These are phyloP conservation scores for Leishmania aethiopica DNA, from an alignment of 208 protist species.

Conservation along the genomic window DNA sequence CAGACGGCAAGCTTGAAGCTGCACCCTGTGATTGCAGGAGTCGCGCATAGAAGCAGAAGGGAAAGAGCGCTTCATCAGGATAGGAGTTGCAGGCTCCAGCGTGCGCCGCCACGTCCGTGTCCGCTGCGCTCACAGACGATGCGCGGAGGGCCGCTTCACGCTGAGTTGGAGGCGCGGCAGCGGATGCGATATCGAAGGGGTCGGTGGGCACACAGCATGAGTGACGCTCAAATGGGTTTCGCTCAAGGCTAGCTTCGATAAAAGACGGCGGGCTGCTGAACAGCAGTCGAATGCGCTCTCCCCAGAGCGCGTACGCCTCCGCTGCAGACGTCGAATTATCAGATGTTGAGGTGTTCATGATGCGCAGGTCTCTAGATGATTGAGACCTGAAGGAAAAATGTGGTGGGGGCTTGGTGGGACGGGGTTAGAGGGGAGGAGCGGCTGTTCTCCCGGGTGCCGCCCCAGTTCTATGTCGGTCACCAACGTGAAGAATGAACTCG, in stretches of 20 bases:
- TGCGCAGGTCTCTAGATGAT: background rate
- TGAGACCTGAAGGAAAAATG: background rate
- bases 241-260: slow-evolving; percentile 9
- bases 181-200: background rate
- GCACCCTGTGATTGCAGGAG: slow-evolving; percentile 23
- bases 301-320: slow-evolving; percentile 64
- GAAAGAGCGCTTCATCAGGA: slow-evolving; percentile 5
- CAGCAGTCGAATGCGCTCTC: slow-evolving; percentile 45
- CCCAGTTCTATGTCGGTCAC: background rate
- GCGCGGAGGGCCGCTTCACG: background rate
- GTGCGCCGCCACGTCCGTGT: background rate
- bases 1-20: background rate
- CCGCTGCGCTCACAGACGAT: background rate
- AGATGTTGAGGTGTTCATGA: background rate
- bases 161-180: background rate
- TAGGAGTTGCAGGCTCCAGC: background rate
- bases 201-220: slow-evolving; percentile 5
- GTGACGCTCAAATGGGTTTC: slow-evolving; percentile 26
- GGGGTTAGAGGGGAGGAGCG: background rate
- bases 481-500: background rate
- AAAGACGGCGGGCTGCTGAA: slow-evolving; percentile 27
- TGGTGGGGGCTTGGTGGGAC: background rate
- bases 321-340: slow-evolving; percentile 24
- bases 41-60: slow-evolving; percentile 66
- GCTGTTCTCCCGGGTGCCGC: background rate